Evolutionary conservation across 306 rosid genomes (phyloP).

Genomic region (Gleditsia sinensis): DNA sequence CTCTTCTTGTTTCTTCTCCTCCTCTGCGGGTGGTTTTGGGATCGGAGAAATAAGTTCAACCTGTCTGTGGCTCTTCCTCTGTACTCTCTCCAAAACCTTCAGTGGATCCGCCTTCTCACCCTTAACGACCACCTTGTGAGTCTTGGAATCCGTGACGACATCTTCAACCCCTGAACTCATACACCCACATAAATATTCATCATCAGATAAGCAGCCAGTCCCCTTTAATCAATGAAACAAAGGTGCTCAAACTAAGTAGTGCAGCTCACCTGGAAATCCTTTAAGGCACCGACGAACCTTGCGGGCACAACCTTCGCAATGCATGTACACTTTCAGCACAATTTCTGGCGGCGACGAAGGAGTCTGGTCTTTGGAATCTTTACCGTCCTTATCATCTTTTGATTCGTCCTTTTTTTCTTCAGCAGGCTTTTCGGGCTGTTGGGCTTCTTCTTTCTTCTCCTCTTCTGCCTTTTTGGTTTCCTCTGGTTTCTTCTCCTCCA

Average conservation of each 20-base stretch:
- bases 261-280: slow-evolving; percentile 62
- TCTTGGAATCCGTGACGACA: slow-evolving; percentile 65
- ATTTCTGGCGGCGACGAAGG: slow-evolving; percentile 62
- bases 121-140: slow-evolving; percentile 67
- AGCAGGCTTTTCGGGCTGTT: slow-evolving; percentile 29
- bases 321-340: slow-evolving; percentile 82
- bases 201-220: not conserved
- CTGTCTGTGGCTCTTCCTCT: slow-evolving; percentile 72
- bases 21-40: slow-evolving; percentile 52
- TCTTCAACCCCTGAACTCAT: slow-evolving; percentile 66
- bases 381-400: slow-evolving; percentile 17
- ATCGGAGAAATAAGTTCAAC: slow-evolving; percentile 85
- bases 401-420: slow-evolving; percentile 27
- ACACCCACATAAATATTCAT: not conserved
- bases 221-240: not conserved
- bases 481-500: slow-evolving; percentile 46
- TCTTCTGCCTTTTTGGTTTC: slow-evolving; percentile 12
- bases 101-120: slow-evolving; percentile 87
- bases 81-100: slow-evolving; percentile 74
- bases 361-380: slow-evolving; percentile 39
- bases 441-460: not conserved
- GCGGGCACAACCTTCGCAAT: slow-evolving; percentile 95
- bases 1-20: slow-evolving; percentile 50
- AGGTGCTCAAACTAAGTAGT: not conserved
- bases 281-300: slow-evolving; percentile 80